A percentile compares a stretch with the other conserved stretches of the same genome.
Evolutionary conservation across 441 rosid species (phyloP).

Genomic region (Bruguiera hainesii): DNA sequence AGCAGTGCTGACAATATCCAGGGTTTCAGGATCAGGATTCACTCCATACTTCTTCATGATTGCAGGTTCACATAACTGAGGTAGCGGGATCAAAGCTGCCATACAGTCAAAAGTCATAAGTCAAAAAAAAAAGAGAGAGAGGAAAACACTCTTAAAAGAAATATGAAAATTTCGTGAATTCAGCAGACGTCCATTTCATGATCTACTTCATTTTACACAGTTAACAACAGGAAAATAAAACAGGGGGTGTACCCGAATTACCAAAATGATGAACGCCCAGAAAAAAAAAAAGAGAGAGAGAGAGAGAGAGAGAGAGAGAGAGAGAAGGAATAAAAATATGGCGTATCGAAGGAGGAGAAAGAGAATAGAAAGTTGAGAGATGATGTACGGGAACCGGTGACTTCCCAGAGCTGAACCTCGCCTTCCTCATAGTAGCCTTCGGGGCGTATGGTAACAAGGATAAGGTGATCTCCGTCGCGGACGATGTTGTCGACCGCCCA

Average conservation of each 20-base stretch:
- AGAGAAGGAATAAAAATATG: not conserved
- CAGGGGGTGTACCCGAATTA: not conserved
- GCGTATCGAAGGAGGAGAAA: not conserved
- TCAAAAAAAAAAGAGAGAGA: slow-evolving; percentile 3
- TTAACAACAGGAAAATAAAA: not conserved
- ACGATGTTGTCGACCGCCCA: slow-evolving; percentile 85
- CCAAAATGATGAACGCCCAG: not conserved
- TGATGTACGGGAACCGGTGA: slow-evolving; percentile 74
- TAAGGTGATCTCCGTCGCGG: slow-evolving; percentile 72
- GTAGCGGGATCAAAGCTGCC: slow-evolving; percentile 72
- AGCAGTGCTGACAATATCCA: slow-evolving; percentile 56
- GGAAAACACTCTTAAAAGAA: not conserved
- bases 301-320: not conserved
- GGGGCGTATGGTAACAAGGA: slow-evolving; percentile 55
- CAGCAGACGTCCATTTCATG: too few relatives aligned
- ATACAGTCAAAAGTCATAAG: not conserved
- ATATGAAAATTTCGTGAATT: not conserved
- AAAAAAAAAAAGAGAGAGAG: slow-evolving; percentile 7
- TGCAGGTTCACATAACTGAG: slow-evolving; percentile 54
- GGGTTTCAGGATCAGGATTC: slow-evolving; percentile 67
- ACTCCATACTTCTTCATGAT: slow-evolving; percentile 74
- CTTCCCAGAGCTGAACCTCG: slow-evolving; percentile 89
- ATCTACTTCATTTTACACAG: too few relatives aligned
- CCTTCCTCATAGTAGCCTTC: slow-evolving; percentile 69
- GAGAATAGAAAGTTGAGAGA: not conserved